Conservation (phyloP, 176 grass and related monocot species). For the Lolium rigidum region DNA sequence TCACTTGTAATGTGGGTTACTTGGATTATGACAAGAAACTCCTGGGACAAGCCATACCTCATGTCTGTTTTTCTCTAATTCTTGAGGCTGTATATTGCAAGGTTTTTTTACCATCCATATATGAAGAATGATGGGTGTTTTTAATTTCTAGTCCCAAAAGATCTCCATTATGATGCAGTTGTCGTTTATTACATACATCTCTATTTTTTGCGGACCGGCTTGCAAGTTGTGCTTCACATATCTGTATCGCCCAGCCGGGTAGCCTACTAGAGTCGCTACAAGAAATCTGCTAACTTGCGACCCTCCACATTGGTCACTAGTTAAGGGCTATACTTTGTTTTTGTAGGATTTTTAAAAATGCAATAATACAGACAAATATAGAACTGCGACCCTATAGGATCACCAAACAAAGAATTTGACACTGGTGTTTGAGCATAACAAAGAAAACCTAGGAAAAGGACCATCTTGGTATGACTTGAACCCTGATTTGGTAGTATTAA, state of each 20-base stretch:
- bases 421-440: background rate
- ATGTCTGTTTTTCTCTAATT: constrained; percentile 17
- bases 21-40: constrained; percentile 40
- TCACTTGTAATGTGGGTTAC: constrained; percentile 31
- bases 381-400: background rate
- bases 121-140: background rate
- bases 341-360: background rate
- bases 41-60: background rate
- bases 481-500: background rate
- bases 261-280: background rate
- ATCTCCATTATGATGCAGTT: background rate
- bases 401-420: background rate
- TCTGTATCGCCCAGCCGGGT: background rate
- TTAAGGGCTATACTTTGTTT: background rate
- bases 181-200: background rate
- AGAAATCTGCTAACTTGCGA: too few relatives aligned
- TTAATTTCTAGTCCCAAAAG: background rate
- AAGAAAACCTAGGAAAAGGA: background rate
- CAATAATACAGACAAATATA: background rate
- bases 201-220: background rate
- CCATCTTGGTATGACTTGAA: background rate
- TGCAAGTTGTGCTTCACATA: background rate
- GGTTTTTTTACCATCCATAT: background rate
- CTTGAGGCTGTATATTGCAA: constrained; percentile 43
- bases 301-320: background rate